Conservation (phyloP, 208 protist genomes). For the Plasmodiophora brassicae region DNA sequence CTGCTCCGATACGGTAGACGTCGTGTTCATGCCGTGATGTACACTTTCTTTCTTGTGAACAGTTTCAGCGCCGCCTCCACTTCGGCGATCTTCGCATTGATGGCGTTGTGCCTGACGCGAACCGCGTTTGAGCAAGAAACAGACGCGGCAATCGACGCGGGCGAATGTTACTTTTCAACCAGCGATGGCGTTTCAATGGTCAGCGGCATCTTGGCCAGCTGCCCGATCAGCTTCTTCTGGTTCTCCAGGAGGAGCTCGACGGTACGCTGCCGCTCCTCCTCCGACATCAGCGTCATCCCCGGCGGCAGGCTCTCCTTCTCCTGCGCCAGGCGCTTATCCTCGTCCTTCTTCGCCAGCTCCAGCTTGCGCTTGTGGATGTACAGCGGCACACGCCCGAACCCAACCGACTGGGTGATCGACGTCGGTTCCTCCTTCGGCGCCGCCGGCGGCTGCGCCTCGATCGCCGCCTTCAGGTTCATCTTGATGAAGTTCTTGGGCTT, state of each 20-base stretch:
- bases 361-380: slow-evolving; percentile 23
- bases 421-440: not conserved
- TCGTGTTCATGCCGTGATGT: not conserved
- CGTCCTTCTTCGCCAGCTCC: not conserved
- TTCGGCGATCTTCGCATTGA: not conserved
- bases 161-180: slow-evolving; percentile 16
- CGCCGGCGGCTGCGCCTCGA: not conserved
- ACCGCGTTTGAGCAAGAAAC: not conserved
- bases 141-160: not conserved
- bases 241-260: slow-evolving; percentile 5
- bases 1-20: not conserved
- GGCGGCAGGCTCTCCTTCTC: slow-evolving; percentile 6
- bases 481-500: not conserved
- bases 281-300: slow-evolving; percentile 18
- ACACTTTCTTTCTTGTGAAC: not conserved
- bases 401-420: not conserved
- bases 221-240: slow-evolving; percentile 12
- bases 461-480: not conserved
- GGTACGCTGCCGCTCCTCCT: slow-evolving; percentile 4
- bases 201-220: slow-evolving; percentile 15
- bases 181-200: slow-evolving; percentile 23
- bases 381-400: not conserved
- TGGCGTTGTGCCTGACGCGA: not conserved
- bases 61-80: not conserved
- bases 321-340: not conserved